Evolutionary conservation across 257 asterid genomes (phyloP), one percentile per base, ranked within the genome.

Genomic region (Solanum paucissectum): DNA sequence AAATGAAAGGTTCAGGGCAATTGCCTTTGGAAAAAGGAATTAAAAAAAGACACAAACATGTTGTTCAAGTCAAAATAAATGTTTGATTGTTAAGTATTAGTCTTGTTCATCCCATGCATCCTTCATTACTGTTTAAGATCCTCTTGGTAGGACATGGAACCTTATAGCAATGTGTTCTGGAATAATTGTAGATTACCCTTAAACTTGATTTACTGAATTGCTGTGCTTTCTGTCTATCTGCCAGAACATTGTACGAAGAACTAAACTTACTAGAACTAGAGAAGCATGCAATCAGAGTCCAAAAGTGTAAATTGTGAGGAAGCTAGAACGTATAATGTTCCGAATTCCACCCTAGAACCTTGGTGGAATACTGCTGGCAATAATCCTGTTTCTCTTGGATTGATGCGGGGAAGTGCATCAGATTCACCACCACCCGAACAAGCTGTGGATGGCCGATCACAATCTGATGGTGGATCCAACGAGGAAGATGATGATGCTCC

Each of bases 371-470:
- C 87, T 81, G 87, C 90, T 88, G 94, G 92, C 73, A 87, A 83
- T 88, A 90, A 87, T 69, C 89, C 96, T 46, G 75, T 91, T 66
- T 60, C 90, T 87, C 89, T 94, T 49, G 90, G 91, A 72, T 40
- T 90, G 93, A 89, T 90, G 91, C 86, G 89, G 86, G 94, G 89
- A 87, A 91, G 85, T 89, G 94, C 88, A 69, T 95, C 97, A 76
- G 98, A 94, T 64, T 93, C 98, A 16, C 93, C 96, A 55, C 93
- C 96, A 3, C 87, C 82, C 66, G 98, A 95, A 90, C 96, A 93
- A 72, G 94, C 96, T 64, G 91, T 85, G 88, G 98, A 94, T 79
- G 96, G 89, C 20, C 94, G 89, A 44, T 94, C 98, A 46, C 98
- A 92, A 37, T 94, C 98, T 72, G 97, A 91, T 87, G 93, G 92